Evolutionary conservation across 106 monocot species (phyloP).

Genomic region (Ottelia alismoides): DNA sequence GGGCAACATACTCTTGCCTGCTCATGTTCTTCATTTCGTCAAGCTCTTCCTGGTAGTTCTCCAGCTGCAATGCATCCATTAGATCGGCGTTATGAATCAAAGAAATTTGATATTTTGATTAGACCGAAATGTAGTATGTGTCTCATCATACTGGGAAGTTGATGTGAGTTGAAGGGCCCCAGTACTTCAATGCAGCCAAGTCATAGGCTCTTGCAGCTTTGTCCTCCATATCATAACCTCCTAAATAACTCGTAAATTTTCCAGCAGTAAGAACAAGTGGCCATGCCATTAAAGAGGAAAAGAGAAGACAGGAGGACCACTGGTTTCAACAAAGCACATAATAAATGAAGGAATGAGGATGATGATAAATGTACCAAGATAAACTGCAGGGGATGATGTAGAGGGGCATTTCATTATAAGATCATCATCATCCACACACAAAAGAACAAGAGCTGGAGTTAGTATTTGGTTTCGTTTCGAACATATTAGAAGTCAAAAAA

Average conservation of each 20-base stretch:
- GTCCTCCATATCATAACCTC: slow-evolving; percentile 97
- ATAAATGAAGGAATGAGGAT: no score
- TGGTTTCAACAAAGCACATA: slow-evolving; percentile 8
- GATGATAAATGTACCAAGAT: no score
- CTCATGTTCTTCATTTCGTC: slow-evolving; percentile 85
- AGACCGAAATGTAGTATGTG: no score
- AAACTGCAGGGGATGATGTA: no score
- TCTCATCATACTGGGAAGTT: slow-evolving; percentile 95
- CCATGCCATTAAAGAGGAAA: slow-evolving; percentile 4
- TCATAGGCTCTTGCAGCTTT: slow-evolving; percentile 99
- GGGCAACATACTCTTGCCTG: slow-evolving; percentile 73
- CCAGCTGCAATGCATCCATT: slow-evolving; percentile 58
- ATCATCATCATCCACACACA: no score
- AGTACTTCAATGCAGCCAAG: slow-evolving; percentile 93
- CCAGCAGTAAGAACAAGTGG: background rate
- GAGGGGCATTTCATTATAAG: no score
- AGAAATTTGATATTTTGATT: background rate
- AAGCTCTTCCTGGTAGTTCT: slow-evolving; percentile 47
- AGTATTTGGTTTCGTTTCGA: background rate
- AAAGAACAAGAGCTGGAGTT: no score
- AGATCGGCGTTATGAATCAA: no score
- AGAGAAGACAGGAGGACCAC: background rate
- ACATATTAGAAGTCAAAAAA: background rate
- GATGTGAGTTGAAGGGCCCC: slow-evolving; percentile 94
- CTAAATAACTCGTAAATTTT: slow-evolving; percentile 15